Evolutionary conservation across 805 yeast genomes (phyloP).

Genomic region (Suhomyces pyralidae): DNA sequence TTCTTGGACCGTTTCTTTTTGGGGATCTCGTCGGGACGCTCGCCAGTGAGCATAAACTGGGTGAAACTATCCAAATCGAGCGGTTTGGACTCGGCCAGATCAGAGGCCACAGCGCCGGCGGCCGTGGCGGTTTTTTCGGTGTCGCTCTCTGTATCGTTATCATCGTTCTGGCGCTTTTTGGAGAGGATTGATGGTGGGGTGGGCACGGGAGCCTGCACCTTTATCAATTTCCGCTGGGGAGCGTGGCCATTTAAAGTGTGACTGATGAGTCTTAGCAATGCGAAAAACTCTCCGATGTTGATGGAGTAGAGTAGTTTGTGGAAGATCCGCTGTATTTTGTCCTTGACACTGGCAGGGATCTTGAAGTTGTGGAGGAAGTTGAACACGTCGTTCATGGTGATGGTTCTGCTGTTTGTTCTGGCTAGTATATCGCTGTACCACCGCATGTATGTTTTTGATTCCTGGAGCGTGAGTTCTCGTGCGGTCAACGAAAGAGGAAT

Average conservation of each 20-base stretch:
- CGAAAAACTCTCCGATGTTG: conserved; percentile 89
- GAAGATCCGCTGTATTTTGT: conserved; percentile 50
- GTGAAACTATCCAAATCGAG: conserved; percentile 86
- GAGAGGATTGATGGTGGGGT: conserved; percentile 76
- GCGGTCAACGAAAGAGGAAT: conserved; percentile 65
- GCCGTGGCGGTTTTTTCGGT: neutral
- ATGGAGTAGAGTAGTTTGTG: conserved; percentile 52
- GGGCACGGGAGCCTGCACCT: conserved; percentile 62
- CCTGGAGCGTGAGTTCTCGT: conserved; percentile 70
- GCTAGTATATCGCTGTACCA: conserved; percentile 89
- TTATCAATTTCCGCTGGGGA: conserved; percentile 55
- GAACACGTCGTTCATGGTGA: conserved; percentile 75
- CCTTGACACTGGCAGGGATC: conserved; percentile 49
- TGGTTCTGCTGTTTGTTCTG: conserved; percentile 63
- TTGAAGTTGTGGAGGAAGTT: conserved; percentile 75
- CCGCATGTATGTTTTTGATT: conserved; percentile 78
- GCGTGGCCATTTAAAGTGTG: conserved; percentile 57
- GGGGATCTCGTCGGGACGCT: conserved; percentile 50
- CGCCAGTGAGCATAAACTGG: conserved; percentile 78
- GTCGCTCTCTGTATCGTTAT: conserved; percentile 22
- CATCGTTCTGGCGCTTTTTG: conserved; percentile 52
- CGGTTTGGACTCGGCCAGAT: conserved; percentile 24
- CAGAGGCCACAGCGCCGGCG: conserved; percentile 6
- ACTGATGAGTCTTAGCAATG: conserved; percentile 73
- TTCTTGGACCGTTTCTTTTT: conserved; percentile 40